Conservation (phyloP, 164 flowering plant genomes). For the Vitis rotundifolia region DNA sequence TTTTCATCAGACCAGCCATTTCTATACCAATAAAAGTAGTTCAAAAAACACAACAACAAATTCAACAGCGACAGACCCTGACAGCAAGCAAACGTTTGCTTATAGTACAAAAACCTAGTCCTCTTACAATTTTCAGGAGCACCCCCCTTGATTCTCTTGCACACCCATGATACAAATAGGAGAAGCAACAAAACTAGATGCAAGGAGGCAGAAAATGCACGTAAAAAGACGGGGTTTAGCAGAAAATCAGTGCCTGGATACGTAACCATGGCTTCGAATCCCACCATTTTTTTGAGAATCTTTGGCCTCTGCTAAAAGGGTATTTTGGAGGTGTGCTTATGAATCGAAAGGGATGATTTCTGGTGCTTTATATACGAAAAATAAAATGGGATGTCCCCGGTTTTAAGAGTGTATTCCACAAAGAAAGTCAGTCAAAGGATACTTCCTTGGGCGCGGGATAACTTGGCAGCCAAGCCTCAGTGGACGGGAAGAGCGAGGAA, state of each 20-base stretch:
- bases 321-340: too few relatives aligned
- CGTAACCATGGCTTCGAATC: conserved; percentile 4
- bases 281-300: too few relatives aligned
- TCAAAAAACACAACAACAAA: conserved; percentile 37
- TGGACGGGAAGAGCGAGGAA: too few relatives aligned
- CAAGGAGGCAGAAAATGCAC: conserved; percentile 46
- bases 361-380: too few relatives aligned
- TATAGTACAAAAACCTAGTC: conserved; percentile 25
- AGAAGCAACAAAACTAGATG: conserved; percentile 49
- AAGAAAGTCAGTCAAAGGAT: too few relatives aligned
- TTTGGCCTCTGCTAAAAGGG: too few relatives aligned
- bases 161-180: conserved; percentile 37
- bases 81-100: conserved; percentile 35
- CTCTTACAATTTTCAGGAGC: conserved; percentile 12
- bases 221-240: conserved; percentile 46
- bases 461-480: too few relatives aligned
- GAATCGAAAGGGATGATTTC: too few relatives aligned
- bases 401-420: too few relatives aligned
- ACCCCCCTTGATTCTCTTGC: conserved; percentile 19
- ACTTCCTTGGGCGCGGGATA: too few relatives aligned
- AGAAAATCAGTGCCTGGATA: conserved; percentile 26
- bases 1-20: conserved; percentile 60
- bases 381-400: too few relatives aligned
- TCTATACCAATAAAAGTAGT: conserved; percentile 53
- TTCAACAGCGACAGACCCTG: conserved; percentile 44